phyloP scores from a whole-genome alignment of 2,329 filamentous ascomycete genomes.

The Neocucurbitaria cava region DNA sequence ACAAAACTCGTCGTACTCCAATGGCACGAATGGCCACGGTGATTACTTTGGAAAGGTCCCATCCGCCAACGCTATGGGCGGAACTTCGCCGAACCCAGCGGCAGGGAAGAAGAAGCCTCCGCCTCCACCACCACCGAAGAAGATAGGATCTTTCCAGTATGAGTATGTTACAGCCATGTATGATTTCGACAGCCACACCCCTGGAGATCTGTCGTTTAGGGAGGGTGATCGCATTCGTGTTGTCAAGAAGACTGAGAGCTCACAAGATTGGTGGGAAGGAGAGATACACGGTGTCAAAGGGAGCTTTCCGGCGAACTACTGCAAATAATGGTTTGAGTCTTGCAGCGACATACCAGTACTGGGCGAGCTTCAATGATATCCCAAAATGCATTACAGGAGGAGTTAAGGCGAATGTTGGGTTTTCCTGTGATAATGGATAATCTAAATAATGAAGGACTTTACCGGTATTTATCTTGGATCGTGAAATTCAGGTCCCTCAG shows the following conservation, averaged over 20 bases:
- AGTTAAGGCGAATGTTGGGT: constrained; percentile 6
- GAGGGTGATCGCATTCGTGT: constrained; percentile 81
- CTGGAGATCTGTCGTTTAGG: constrained; percentile 74
- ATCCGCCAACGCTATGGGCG: constrained; percentile 49
- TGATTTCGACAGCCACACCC: constrained; percentile 72
- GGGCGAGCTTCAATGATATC: constrained; percentile 17
- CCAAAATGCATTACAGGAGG: constrained; percentile 34
- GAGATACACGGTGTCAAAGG: constrained; percentile 73
- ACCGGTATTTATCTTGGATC: not conserved
- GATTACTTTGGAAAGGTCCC: constrained; percentile 53
- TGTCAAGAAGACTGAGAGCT: constrained; percentile 77
- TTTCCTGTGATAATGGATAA: not conserved
- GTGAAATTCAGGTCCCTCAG: not conserved
- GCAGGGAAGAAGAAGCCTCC: constrained; percentile 75
- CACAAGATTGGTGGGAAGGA: constrained; percentile 89
- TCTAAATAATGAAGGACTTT: not conserved
- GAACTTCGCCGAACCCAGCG: constrained; percentile 52
- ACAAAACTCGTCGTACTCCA: constrained; percentile 38
- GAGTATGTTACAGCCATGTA: constrained; percentile 76
- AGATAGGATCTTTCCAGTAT: constrained; percentile 57
- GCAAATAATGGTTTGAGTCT: constrained; percentile 50
- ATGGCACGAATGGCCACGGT: constrained; percentile 36
- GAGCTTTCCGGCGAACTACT: constrained; percentile 86
- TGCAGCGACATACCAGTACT: not conserved
- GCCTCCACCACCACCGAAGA: constrained; percentile 72